Evolutionary conservation across 352 stramenopile species (phyloP).

Genomic region (Phytophthora pistaciae): DNA sequence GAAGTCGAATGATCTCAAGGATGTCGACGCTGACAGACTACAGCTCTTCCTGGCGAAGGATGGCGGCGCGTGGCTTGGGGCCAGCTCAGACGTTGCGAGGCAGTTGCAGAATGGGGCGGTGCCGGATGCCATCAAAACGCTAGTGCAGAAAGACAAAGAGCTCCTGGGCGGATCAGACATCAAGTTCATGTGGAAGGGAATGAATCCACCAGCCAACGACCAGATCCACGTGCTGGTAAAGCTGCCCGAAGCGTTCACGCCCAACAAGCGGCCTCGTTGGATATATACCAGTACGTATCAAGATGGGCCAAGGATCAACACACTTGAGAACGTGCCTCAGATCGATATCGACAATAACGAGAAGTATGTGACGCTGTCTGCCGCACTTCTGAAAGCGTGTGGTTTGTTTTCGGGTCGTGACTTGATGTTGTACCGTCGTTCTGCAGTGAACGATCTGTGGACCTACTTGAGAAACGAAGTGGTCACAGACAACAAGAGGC

Average conservation of each 20-base stretch:
- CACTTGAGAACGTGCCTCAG: neutral
- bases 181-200: neutral
- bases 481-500: neutral
- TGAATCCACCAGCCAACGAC: neutral
- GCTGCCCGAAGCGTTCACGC: neutral
- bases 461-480: neutral
- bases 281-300: too few relatives aligned
- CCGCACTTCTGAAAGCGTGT: neutral
- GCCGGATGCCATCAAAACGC: neutral
- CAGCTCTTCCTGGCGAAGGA: neutral
- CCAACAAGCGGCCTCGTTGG: neutral
- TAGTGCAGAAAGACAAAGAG: neutral
- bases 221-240: neutral
- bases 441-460: neutral
- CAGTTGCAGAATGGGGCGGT: neutral
- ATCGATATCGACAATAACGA: neutral
- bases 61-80: neutral
- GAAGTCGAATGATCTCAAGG: neutral
- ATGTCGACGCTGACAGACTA: neutral
- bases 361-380: neutral
- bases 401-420: neutral
- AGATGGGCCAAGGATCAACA: neutral
- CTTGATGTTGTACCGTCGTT: neutral
- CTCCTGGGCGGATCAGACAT: neutral
- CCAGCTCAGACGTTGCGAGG: neutral